phyloP scores from a whole-genome alignment of 805 yeast species.

The Zygosaccharomyces bailii region DNA sequence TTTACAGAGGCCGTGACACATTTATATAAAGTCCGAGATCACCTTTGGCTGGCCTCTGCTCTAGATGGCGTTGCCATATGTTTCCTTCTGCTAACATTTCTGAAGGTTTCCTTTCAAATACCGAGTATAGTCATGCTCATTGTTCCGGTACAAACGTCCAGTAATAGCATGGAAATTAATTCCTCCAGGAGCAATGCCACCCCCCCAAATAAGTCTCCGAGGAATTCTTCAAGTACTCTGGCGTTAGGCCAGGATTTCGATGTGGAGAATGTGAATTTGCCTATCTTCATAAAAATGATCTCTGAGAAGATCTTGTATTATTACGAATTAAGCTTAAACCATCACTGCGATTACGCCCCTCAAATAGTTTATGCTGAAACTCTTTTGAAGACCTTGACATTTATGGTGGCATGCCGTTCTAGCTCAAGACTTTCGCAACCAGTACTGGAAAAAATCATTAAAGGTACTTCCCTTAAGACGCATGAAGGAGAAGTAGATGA shows the following conservation, averaged over 20 bases:
- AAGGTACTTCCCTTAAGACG: constrained; percentile 24
- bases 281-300: constrained; percentile 40
- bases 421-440: constrained; percentile 47
- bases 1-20: constrained; percentile 69
- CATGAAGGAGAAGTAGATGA: constrained; percentile 15
- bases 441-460: constrained; percentile 45
- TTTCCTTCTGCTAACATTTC: constrained; percentile 53
- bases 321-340: constrained; percentile 51
- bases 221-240: constrained; percentile 42
- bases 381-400: constrained; percentile 57
- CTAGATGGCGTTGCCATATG: constrained; percentile 78
- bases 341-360: constrained; percentile 74
- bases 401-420: constrained; percentile 51
- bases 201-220: constrained; percentile 45
- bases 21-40: constrained; percentile 63
- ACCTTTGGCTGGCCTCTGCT: constrained; percentile 84
- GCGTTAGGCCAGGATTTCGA: constrained; percentile 22
- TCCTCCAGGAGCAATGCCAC: constrained; percentile 27
- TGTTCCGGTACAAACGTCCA: constrained; percentile 34
- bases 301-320: constrained; percentile 40
- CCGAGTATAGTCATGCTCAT: constrained; percentile 34
- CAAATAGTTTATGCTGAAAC: constrained; percentile 74
- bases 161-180: constrained; percentile 2
- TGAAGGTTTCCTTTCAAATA: constrained; percentile 37
- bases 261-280: constrained; percentile 26